Evolutionary conservation across 2,329 filamentous ascomycete genomes (phyloP).

Genomic region (Colletotrichum trifolii): DNA sequence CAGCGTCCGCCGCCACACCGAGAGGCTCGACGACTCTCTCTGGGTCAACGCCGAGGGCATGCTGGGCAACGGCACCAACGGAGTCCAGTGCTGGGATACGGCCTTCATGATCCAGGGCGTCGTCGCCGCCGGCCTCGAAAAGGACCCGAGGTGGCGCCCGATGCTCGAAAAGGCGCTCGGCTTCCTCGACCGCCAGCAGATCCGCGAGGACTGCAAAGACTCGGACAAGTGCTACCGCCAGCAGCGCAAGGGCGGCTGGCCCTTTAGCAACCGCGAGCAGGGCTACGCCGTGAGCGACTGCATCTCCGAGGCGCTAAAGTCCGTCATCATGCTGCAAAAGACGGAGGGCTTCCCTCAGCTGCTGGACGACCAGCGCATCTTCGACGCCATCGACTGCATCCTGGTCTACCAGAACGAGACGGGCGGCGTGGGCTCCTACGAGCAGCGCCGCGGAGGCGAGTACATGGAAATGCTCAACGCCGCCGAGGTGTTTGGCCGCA

Average conservation of each 20-base stretch:
- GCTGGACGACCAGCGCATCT: conserved; percentile 80
- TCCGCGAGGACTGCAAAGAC: conserved; percentile 82
- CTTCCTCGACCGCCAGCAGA: conserved; percentile 92
- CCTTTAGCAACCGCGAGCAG: conserved; percentile 91
- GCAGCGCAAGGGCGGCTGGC: conserved; percentile 92
- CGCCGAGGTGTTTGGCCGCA: conserved; percentile 93
- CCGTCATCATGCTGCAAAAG: conserved; percentile 85
- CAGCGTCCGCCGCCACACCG: conserved; percentile 80
- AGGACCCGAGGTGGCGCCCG: conserved; percentile 79
- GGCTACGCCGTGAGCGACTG: conserved; percentile 97
- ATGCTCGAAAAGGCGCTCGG: conserved; percentile 86
- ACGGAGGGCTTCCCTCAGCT: conserved; percentile 79
- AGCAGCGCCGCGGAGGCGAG: conserved; percentile 81
- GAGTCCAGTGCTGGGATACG: conserved; percentile 98
- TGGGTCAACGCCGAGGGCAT: conserved; percentile 95
- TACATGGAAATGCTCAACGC: conserved; percentile 89
- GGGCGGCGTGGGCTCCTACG: conserved; percentile 91
- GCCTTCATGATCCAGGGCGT: conserved; percentile 88
- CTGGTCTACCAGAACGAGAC: conserved; percentile 90
- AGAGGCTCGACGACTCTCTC: conserved; percentile 85
- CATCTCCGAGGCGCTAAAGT: conserved; percentile 89
- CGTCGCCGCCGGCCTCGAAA: conserved; percentile 81
- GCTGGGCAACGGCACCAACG: conserved; percentile 95
- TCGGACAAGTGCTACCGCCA: conserved; percentile 89
- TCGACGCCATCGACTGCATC: conserved; percentile 90